Conservation (phyloP, 345 rosid species). For the Salix caprea region DNA sequence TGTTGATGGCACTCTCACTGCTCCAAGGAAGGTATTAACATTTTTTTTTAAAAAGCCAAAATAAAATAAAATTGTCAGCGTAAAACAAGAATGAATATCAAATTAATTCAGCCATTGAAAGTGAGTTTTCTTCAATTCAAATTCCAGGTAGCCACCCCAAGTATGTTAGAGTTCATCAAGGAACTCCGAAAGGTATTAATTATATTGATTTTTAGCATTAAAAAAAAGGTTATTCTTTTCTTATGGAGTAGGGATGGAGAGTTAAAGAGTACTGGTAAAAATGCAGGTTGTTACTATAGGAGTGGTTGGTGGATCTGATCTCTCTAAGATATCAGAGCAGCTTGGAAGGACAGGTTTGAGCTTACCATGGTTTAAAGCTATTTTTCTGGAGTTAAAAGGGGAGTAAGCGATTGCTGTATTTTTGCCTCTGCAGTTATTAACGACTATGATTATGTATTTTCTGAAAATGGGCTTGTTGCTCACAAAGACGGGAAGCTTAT, state of each 20-base stretch:
- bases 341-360: slow-evolving; percentile 74
- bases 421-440: slow-evolving; percentile 54
- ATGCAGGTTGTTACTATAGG: slow-evolving; percentile 78
- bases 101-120: not conserved
- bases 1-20: slow-evolving; percentile 97
- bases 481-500: slow-evolving; percentile 82
- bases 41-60: not conserved
- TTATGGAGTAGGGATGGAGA: not conserved
- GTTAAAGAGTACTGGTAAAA: not conserved
- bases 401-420: not conserved
- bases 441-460: slow-evolving; percentile 86
- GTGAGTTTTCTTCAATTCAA: not conserved
- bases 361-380: not conserved
- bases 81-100: not conserved
- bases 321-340: slow-evolving; percentile 85
- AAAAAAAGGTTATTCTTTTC: too few species aligned
- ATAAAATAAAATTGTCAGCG: too few species aligned
- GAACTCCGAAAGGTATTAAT: slow-evolving; percentile 66
- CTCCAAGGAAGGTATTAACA: slow-evolving; percentile 70
- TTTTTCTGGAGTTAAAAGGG: not conserved
- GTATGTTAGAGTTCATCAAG: slow-evolving; percentile 60
- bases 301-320: slow-evolving; percentile 96
- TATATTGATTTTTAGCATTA: too few species aligned
- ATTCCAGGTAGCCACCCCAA: slow-evolving; percentile 44
- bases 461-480: slow-evolving; percentile 98